Base-by-base conservation (phyloP, 805 yeast species). In the Starmerella davenportii region DNA sequence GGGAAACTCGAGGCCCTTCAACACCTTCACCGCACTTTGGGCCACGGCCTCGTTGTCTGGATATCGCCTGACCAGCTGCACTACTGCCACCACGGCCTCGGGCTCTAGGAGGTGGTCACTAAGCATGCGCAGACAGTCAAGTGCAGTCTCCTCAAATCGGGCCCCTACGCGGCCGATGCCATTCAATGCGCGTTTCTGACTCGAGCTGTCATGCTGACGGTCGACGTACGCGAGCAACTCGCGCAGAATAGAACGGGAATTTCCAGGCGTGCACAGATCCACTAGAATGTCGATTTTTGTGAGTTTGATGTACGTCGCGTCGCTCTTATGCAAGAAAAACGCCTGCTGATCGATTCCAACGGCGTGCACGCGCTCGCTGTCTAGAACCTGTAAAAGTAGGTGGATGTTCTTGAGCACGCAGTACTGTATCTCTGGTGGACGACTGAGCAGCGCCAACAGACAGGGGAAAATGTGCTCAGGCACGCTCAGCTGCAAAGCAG, bases 141-240 rank as follows among this genome's bases (percentile, higher is more conserved):
- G 59, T 0, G 85, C 74, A 0, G 79, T 72, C 7, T 56, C 55
- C 20, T 72, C 73, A 14, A 82, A 58, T 51, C 80, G 81, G 21
- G 84, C 73, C 0, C 95, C 93, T 17, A 87, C 61, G 51, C 84
- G 80, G 2, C 95, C 95, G 44, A 87, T 73, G 0, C 94, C 93
- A 42, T 93, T 61, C 3, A 87, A 73, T 0, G 95, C 84, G 51
- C 82, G 79, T 40, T 93, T 64, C 1, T 85, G 80, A 76, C 84
- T 81, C 41, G 78, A 77, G 19, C 75, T 69, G 56, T 85, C 95
- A 13, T 80, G 74, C 50, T 81, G 94, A 0, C 82, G 70, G 4
- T 93, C 35, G 14, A 35, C 92, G 56, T 85, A 85, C 49, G 79
- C 93, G 45, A 74, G 77, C 38, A 85, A 57, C 53, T 85, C 96